These are phyloP conservation scores for Botrytis pseudocinerea DNA, from an alignment of 2,329 filamentous ascomycete genomes.

Conservation along the genomic window DNA sequence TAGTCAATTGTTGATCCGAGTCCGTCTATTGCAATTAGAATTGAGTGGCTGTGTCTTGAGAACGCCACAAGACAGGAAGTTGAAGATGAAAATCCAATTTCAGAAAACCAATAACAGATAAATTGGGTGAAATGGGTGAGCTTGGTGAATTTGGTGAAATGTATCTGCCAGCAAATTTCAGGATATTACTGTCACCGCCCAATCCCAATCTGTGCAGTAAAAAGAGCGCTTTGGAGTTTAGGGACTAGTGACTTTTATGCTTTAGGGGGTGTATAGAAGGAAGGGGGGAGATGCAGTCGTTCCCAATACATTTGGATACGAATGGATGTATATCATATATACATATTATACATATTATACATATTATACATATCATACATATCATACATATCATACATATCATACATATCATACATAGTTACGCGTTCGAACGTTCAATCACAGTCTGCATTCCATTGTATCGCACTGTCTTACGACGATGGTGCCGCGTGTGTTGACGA, in stretches of 20 bases:
- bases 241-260: not conserved
- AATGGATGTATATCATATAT: no score
- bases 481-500: not conserved
- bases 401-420: not conserved
- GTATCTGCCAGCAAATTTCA: conserved; percentile 7
- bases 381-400: no score
- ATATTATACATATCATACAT: not conserved
- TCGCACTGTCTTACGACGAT: no score
- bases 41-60: not conserved
- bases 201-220: conserved; percentile 1
- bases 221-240: conserved; percentile 2
- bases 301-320: not conserved
- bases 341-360: not conserved
- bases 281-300: not conserved
- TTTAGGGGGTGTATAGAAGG: not conserved
- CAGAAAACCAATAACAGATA: not conserved
- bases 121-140: not conserved
- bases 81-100: not conserved
- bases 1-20: not conserved
- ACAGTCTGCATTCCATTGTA: not conserved
- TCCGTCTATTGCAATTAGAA: not conserved
- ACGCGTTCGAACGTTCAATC: not conserved
- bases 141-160: not conserved
- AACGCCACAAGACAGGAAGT: not conserved
- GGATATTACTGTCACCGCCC: not conserved